Base-by-base conservation (phyloP, 768 basidiomycete genomes). In the Leucocoprinus sp. region DNA sequence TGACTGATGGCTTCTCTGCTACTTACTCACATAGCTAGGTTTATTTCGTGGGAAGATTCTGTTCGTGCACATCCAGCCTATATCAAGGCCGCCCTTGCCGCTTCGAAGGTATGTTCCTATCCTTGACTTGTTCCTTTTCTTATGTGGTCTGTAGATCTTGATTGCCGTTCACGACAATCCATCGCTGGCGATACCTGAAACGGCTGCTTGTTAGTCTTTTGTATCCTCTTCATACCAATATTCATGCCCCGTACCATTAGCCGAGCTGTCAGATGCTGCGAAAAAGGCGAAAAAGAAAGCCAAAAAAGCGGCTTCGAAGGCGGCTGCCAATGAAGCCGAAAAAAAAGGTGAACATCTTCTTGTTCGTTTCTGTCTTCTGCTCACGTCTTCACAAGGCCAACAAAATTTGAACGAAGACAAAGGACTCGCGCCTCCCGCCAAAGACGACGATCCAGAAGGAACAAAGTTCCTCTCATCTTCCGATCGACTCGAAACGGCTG, bases 251-350 rank as follows among this genome's bases (percentile, higher is more conserved):
- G 12, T 14, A 14, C 22, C 3, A 23, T 8, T 22, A 78, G 72
- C 54, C 15, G 61, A 63, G 24, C 60, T 78, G 17, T 70, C 78
- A 3, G 80, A 76, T 19, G 75, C 75, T 4, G 82, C 81, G 63
- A 88, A 87, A 61, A 88, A 89, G 59, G 84, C 84, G 0, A 82
- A 82, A 59, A 89, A 88, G 64, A 91, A 86, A 61, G 87, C 86
- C 9, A 91, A 89, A 64, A 91, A 88, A 60, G 73, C 53, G 0
- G 81, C 80, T 1, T 70, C 71, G 51, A 85, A 80, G 55, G 68
- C 68, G 0, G 70, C 76, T 50, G 84, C 83, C 42, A 86, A 86
- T 63, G 88, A 89, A 68, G 70, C 76, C 50, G 84, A 84, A 42
- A 86, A 87, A 64, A 89, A 89, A 68, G 70, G 87, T 86, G 53